These are phyloP conservation scores for Ganoderma boninense DNA, from an alignment of 1,284 basidiomycete species.

Conservation along the genomic window DNA sequence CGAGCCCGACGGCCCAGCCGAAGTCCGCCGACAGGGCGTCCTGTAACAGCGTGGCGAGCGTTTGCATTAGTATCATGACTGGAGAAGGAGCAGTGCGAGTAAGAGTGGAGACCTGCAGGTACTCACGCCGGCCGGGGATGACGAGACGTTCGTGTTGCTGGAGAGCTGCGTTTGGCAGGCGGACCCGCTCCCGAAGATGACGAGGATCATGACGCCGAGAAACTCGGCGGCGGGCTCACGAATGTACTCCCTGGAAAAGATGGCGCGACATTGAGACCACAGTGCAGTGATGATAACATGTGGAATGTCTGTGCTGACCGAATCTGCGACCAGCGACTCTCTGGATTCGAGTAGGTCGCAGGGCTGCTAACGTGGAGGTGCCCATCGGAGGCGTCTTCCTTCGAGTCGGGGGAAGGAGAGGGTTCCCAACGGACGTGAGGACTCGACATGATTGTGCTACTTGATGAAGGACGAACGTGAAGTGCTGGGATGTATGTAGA, in stretches of 20 bases:
- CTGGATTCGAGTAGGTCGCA: too few relatives aligned
- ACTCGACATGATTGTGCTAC: too few relatives aligned
- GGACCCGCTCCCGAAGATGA: conserved; percentile 72
- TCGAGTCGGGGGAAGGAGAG: neutral
- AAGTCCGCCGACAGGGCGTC: conserved; percentile 65
- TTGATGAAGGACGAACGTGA: too few relatives aligned
- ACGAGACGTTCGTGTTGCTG: conserved; percentile 55
- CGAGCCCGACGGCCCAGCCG: conserved; percentile 73
- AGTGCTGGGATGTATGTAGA: too few relatives aligned
- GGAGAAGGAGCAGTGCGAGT: too few relatives aligned
- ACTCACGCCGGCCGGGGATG: conserved; percentile 68
- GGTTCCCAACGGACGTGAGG: too few relatives aligned
- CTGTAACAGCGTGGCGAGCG: conserved; percentile 44
- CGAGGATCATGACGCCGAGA: conserved; percentile 69
- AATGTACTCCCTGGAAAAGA: conserved; percentile 48
- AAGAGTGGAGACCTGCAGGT: neutral
- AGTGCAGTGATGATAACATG: too few relatives aligned
- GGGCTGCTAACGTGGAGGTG: too few relatives aligned
- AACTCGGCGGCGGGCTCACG: conserved; percentile 78
- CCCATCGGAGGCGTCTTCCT: neutral
- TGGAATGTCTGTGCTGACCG: neutral
- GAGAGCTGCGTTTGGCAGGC: conserved; percentile 73
- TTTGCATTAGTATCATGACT: too few relatives aligned
- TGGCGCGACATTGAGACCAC: conserved; percentile 5
- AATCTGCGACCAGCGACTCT: neutral